A percentile compares a stretch with the other conserved stretches of the same genome.
Conservation (phyloP, 768 basidiomycete genomes). For the Piloderma croceum region DNA sequence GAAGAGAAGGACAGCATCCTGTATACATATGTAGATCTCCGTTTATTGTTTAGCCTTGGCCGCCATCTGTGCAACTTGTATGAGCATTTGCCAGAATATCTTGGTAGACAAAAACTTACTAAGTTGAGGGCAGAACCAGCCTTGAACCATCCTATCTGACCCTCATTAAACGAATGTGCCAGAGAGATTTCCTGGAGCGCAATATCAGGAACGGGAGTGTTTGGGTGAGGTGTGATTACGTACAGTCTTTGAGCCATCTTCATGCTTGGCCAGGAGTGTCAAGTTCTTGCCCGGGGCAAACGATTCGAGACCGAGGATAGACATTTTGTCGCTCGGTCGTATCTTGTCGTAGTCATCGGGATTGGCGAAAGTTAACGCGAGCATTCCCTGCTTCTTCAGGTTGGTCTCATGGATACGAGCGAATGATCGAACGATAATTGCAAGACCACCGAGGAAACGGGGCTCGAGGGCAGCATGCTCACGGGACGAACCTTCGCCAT, state of each 20-base stretch:
- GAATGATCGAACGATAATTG: conserved; percentile 94
- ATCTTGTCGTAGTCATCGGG: conserved; percentile 93
- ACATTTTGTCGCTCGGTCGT: conserved; percentile 79
- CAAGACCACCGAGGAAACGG: conserved; percentile 89
- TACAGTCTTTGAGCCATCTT: conserved; percentile 69
- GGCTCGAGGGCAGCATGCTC: conserved; percentile 97
- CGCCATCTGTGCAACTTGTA: conserved; percentile 47
- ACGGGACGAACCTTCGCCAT: conserved; percentile 97
- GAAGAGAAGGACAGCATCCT: no score
- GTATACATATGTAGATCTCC: no score
- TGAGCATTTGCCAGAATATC: conserved; percentile 7
- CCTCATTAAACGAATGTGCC: conserved; percentile 94
- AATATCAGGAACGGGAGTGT: conserved; percentile 5
- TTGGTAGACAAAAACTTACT: conserved; percentile 35
- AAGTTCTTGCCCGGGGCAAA: conserved; percentile 93
- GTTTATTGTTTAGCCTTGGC: conserved; percentile 62
- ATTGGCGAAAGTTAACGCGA: conserved; percentile 89
- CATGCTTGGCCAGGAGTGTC: conserved; percentile 75
- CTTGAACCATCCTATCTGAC: conserved; percentile 98
- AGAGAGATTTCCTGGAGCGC: conserved; percentile 57
- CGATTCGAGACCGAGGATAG: conserved; percentile 80
- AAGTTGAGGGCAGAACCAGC: conserved; percentile 91
- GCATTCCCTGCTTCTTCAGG: conserved; percentile 99
- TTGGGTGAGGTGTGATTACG: conserved; percentile 22
- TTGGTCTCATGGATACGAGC: conserved; percentile 98